These are phyloP conservation scores for Stephania yunnanensis DNA, from an alignment of 164 flowering plant species.

Conservation along the genomic window DNA sequence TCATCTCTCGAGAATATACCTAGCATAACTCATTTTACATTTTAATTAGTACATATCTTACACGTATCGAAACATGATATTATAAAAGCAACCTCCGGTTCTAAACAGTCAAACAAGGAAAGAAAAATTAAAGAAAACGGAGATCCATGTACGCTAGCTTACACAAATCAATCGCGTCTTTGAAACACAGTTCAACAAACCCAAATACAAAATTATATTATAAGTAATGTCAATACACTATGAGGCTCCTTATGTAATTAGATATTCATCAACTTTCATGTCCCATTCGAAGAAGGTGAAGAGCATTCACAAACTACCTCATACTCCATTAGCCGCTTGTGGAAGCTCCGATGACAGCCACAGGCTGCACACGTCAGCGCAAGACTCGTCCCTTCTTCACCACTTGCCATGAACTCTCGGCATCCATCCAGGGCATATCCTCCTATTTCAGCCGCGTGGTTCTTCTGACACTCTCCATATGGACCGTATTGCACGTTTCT, in stretches of 20 bases:
- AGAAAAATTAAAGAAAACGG: background rate
- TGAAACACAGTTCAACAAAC: constrained; percentile 3
- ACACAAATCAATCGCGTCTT: background rate
- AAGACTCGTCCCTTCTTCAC: constrained; percentile 44
- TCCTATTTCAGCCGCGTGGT: constrained; percentile 75
- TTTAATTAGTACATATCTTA: background rate
- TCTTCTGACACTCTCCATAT: constrained; percentile 79
- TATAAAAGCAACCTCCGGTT: background rate
- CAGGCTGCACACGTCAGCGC: constrained; percentile 76
- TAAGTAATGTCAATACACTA: background rate
- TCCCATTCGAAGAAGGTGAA: constrained; percentile 22
- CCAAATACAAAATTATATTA: background rate
- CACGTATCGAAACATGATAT: background rate
- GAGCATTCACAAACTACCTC: constrained; percentile 38
- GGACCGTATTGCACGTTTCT: constrained; percentile 50
- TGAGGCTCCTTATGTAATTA: too few relatives aligned
- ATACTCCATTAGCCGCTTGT: constrained; percentile 45
- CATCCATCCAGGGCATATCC: constrained; percentile 83
- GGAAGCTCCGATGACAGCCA: constrained; percentile 81
- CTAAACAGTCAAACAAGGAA: background rate
- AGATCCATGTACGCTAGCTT: background rate
- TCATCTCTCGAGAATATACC: too few relatives aligned
- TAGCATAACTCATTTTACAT: background rate
- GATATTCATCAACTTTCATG: background rate
- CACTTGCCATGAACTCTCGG: constrained; percentile 77